These are phyloP conservation scores for Crucihimalaya himalaica DNA, from an alignment of 345 rosid species.

Conservation along the genomic window DNA sequence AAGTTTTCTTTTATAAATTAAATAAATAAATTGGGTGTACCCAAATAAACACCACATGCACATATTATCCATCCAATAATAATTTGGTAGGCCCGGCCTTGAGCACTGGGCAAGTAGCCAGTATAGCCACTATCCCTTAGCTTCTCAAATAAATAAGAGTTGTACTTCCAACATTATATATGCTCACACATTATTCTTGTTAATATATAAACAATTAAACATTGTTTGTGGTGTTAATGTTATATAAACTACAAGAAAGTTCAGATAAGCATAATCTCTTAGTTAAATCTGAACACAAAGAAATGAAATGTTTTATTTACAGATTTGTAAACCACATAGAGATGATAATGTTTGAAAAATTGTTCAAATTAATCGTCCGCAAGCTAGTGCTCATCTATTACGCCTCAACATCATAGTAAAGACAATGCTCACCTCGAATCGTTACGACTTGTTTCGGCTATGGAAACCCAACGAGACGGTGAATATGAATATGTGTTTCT, in stretches of 20 bases:
- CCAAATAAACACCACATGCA: conserved; percentile 33
- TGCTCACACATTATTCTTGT: conserved; percentile 16
- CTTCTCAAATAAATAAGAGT: conserved; percentile 24
- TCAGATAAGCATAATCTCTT: not conserved
- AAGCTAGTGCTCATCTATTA: not conserved
- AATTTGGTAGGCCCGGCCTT: conserved; percentile 32
- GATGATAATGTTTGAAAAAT: not conserved
- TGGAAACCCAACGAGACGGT: not conserved
- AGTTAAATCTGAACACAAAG: not conserved
- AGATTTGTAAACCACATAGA: not conserved
- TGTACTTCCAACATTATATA: conserved; percentile 4
- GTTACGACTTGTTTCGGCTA: not conserved
- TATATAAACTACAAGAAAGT: not conserved
- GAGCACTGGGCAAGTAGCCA: conserved; percentile 28
- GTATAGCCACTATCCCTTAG: conserved; percentile 24
- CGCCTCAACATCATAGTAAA: not conserved
- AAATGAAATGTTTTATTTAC: not conserved
- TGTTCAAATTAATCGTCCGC: not conserved
- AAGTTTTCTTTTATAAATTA: not conserved
- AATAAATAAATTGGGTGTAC: conserved; percentile 21
- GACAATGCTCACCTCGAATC: not conserved
- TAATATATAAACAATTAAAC: not conserved
- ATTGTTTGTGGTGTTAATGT: not conserved
- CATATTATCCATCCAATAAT: conserved; percentile 38
- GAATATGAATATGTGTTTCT: not conserved